Percentiles rank a stretch among this genome's conserved stretches.
These are phyloP conservation scores for Leishmania major DNA, from an alignment of 208 protist genomes.

Conservation along the genomic window DNA sequence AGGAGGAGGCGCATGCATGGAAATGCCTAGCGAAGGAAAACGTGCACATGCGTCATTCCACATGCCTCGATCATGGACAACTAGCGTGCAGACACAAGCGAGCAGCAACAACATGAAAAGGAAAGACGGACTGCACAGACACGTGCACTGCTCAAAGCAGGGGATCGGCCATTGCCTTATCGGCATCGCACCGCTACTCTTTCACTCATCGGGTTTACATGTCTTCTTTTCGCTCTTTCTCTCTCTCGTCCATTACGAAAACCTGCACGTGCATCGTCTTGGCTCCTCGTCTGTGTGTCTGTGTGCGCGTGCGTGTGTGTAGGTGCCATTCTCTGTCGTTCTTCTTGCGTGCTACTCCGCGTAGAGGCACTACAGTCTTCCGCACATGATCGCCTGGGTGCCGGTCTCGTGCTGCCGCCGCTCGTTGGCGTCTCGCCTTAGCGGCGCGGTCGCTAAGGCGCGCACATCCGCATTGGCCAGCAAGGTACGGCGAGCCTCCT, in stretches of 20 bases:
- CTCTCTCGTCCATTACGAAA: neutral
- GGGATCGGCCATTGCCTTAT: neutral
- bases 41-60: neutral
- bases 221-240: neutral
- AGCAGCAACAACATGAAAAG: neutral
- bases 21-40: neutral
- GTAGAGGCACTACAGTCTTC: neutral
- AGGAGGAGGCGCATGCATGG: neutral
- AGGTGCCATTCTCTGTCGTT: neutral
- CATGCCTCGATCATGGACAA: neutral
- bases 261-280: neutral
- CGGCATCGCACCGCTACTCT: neutral
- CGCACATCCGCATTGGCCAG: neutral
- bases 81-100: neutral
- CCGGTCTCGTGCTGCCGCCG: conserved; percentile 2
- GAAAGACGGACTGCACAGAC: neutral
- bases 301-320: neutral
- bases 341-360: neutral
- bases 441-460: neutral
- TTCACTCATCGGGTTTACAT: neutral
- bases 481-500: neutral
- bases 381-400: neutral
- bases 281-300: neutral
- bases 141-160: neutral
- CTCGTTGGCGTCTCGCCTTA: neutral